Percentiles rank a stretch among this genome's conserved stretches.
Conservation (phyloP, 495 filamentous ascomycete species). For the Bryoglossum gracile region DNA sequence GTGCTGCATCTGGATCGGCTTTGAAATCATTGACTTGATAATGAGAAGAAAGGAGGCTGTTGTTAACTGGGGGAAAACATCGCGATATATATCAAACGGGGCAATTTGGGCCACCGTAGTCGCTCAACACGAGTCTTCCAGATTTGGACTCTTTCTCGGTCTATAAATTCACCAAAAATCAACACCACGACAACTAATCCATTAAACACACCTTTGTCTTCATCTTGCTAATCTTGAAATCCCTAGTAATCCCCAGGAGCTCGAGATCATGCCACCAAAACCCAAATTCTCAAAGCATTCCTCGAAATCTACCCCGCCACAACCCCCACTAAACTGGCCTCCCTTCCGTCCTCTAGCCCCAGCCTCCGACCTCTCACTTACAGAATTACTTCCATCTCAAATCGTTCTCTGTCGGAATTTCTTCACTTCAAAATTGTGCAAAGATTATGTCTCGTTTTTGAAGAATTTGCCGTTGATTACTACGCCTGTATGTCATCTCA, state of each 20-base stretch:
- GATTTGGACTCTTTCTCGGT: too few relatives aligned
- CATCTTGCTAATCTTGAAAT: not conserved
- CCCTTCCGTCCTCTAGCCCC: conserved; percentile 66
- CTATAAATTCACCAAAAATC: too few relatives aligned
- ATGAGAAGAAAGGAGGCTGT: too few relatives aligned
- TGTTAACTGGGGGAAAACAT: too few relatives aligned
- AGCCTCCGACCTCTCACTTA: conserved; percentile 52
- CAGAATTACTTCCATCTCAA: conserved; percentile 47
- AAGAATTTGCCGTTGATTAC: conserved; percentile 67
- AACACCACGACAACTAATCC: too few relatives aligned
- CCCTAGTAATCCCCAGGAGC: not conserved
- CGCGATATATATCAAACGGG: too few relatives aligned
- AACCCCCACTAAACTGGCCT: conserved; percentile 61
- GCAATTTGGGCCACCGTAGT: too few relatives aligned
- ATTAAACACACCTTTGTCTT: too few relatives aligned
- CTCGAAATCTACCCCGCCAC: conserved; percentile 2
- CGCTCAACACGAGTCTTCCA: too few relatives aligned
- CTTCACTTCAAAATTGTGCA: conserved; percentile 73
- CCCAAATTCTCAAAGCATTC: not conserved
- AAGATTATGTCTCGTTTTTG: conserved; percentile 72
- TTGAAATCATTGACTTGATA: too few relatives aligned
- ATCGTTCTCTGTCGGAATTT: conserved; percentile 73
- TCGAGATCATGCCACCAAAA: too few relatives aligned
- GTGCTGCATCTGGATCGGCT: too few relatives aligned
- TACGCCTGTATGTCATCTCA: conserved; percentile 74